These are phyloP conservation scores for Oryza australiensis DNA, from an alignment of 176 grass and related monocot genomes.

Conservation along the genomic window DNA sequence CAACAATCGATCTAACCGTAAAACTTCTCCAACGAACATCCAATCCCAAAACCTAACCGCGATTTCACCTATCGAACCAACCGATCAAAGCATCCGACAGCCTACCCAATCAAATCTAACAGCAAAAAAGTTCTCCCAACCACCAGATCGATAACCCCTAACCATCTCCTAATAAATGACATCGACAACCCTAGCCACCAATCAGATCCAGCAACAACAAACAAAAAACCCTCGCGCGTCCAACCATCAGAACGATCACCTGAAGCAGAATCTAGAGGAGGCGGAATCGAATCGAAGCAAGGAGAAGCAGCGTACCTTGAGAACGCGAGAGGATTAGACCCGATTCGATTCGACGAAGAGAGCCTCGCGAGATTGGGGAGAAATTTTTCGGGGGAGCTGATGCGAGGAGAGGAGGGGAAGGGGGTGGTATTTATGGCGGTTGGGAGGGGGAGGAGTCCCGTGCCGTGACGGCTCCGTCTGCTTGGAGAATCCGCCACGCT, in stretches of 20 bases:
- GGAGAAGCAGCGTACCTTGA: conserved; percentile 16
- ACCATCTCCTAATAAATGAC: not conserved
- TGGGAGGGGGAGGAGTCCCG: not conserved
- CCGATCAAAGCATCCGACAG: too few relatives aligned
- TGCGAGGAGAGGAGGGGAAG: not conserved
- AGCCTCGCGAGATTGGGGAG: not conserved
- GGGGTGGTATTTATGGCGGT: conserved; percentile 13
- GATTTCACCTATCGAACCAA: not conserved
- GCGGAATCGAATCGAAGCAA: not conserved
- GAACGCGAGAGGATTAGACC: not conserved
- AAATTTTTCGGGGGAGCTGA: not conserved
- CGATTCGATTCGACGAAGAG: conserved; percentile 12
- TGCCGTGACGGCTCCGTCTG: conserved; percentile 40
- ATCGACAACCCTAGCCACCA: too few relatives aligned
- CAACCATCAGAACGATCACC: not conserved
- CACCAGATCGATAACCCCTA: too few relatives aligned
- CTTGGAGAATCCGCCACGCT: not conserved
- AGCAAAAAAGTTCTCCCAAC: too few relatives aligned
- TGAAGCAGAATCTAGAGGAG: not conserved
- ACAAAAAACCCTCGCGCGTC: not conserved
- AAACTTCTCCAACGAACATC: not conserved
- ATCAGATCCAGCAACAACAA: not conserved
- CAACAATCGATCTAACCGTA: not conserved
- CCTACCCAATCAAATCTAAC: too few relatives aligned
- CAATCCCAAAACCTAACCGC: too few relatives aligned